phyloP scores from a whole-genome alignment of 495 filamentous ascomycete genomes.

The Hypoxylon cercidicola region DNA sequence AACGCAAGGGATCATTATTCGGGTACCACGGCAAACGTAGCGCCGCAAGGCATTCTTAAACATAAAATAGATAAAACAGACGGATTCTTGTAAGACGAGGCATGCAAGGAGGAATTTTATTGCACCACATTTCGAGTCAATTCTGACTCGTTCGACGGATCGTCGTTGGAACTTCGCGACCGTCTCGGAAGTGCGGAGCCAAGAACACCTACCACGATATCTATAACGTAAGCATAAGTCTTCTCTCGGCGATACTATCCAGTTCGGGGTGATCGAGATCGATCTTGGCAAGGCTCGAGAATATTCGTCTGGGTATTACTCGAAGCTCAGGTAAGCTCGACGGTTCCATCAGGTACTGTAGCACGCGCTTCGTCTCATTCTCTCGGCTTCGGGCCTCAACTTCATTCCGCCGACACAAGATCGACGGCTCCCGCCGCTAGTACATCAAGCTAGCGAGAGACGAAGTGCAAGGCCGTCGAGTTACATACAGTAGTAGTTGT shows the following conservation, averaged over 20 bases:
- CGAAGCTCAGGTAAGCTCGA: background rate
- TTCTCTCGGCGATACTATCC: background rate
- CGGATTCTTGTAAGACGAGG: conserved; percentile 7
- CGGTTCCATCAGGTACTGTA: conserved; percentile 4
- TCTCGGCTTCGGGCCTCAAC: background rate
- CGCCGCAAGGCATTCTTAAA: conserved; percentile 10
- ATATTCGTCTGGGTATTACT: conserved; percentile 1
- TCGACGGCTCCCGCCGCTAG: background rate
- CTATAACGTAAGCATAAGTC: background rate
- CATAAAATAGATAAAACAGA: conserved; percentile 1
- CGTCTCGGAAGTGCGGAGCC: conserved; percentile 19
- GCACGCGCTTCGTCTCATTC: background rate
- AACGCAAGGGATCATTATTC: conserved; percentile 9
- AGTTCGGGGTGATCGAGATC: background rate
- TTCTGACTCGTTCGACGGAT: conserved; percentile 15
- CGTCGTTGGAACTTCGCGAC: conserved; percentile 1
- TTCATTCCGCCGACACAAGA: background rate
- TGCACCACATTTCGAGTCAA: conserved; percentile 14
- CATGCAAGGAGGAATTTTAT: conserved; percentile 34
- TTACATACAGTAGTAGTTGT: too few relatives aligned
- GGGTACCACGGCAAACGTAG: conserved; percentile 6
- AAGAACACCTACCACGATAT: conserved; percentile 6
- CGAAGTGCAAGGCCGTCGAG: too few relatives aligned
- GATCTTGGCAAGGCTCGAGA: conserved; percentile 3
- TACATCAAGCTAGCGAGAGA: background rate